phyloP scores from a whole-genome alignment of 1,139 yeast genomes.

The Torulaspora pretoriensis region DNA sequence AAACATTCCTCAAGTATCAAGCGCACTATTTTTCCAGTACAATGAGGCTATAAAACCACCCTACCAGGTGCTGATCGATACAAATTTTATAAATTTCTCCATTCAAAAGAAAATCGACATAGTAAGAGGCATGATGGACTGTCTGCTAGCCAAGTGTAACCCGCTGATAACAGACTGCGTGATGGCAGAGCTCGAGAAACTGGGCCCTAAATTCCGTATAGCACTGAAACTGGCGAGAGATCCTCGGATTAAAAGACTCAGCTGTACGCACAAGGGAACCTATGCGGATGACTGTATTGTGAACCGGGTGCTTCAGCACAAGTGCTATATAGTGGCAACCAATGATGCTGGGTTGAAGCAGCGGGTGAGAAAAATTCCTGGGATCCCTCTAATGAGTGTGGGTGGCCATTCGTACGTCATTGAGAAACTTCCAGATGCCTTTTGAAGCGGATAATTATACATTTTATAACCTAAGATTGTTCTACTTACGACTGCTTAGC shows the following conservation, averaged over 20 bases:
- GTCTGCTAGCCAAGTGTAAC: constrained; percentile 88
- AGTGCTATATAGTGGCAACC: constrained; percentile 94
- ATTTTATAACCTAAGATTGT: not conserved
- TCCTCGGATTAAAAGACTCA: constrained; percentile 81
- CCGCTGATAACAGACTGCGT: constrained; percentile 97
- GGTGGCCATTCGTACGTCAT: constrained; percentile 90
- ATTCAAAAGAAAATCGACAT: constrained; percentile 92
- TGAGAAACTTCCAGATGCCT: constrained; percentile 92
- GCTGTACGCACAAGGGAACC: constrained; percentile 90
- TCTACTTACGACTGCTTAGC: constrained; percentile 3
- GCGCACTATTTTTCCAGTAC: constrained; percentile 91
- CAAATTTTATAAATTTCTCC: constrained; percentile 92
- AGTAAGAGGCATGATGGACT: constrained; percentile 94
- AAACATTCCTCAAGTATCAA: constrained; percentile 92
- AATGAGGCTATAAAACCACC: constrained; percentile 95
- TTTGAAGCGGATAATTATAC: constrained; percentile 40
- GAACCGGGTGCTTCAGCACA: constrained; percentile 88
- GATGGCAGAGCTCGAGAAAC: constrained; percentile 92
- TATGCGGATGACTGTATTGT: constrained; percentile 98
- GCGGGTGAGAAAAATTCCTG: constrained; percentile 91
- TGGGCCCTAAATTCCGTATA: constrained; percentile 90
- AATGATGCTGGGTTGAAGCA: constrained; percentile 97
- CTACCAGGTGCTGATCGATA: constrained; percentile 90
- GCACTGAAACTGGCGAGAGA: constrained; percentile 91
- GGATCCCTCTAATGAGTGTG: constrained; percentile 94